Conservation (phyloP, 495 filamentous ascomycete species). For the Penicillium desertorum region DNA sequence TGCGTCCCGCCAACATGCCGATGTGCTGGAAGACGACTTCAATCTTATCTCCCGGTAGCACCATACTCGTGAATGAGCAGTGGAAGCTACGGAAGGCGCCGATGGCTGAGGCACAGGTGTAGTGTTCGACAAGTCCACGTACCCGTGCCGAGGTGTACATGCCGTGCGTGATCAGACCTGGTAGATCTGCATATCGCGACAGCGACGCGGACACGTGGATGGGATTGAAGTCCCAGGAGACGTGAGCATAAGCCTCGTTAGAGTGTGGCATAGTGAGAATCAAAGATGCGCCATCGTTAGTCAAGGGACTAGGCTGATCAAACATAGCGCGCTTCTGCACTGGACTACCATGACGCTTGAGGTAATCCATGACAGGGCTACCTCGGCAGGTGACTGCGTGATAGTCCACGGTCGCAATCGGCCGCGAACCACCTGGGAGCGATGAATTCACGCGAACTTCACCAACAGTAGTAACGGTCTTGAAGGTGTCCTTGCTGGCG, state of each 20-base stretch:
- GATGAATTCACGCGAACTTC: no score
- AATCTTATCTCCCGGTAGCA: conserved; percentile 37
- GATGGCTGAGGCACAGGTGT: no score
- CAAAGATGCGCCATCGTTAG: neutral
- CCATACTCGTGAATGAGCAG: conserved; percentile 37
- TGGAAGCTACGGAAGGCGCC: conserved; percentile 26
- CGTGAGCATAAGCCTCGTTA: conserved; percentile 7
- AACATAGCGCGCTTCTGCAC: neutral
- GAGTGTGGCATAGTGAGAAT: neutral
- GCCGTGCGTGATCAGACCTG: conserved; percentile 39
- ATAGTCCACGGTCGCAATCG: no score
- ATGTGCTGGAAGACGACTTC: conserved; percentile 33
- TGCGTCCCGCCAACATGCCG: conserved; percentile 38
- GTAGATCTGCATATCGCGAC: conserved; percentile 30
- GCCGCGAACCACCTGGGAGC: no score
- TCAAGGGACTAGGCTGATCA: neutral
- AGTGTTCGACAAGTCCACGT: conserved; percentile 6
- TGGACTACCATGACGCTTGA: neutral
- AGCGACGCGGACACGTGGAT: conserved; percentile 36
- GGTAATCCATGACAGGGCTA: neutral
- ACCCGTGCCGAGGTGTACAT: conserved; percentile 35
- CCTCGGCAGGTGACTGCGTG: conserved; percentile 1
- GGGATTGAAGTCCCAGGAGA: conserved; percentile 40
- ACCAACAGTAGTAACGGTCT: neutral
- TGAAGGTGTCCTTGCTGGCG: no score